Conservation (phyloP, 768 basidiomycete species). For the Galerina marginata region DNA sequence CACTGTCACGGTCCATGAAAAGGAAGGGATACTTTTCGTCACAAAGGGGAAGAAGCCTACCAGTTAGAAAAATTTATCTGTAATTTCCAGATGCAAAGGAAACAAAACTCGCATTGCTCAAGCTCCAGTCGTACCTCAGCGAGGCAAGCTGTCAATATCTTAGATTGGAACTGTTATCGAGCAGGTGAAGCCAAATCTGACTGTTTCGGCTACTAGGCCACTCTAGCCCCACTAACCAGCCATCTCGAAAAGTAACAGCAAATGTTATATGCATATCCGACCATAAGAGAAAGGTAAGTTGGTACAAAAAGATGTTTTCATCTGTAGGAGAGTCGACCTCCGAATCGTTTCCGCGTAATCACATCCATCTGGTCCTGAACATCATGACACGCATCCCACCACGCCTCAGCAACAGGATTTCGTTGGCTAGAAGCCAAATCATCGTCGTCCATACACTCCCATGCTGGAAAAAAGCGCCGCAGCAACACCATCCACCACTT, state of each 20-base stretch:
- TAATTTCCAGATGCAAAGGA: too few relatives aligned
- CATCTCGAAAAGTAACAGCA: background rate
- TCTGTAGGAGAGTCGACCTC: slow-evolving; percentile 60
- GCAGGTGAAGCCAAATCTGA: background rate
- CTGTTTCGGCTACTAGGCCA: too few relatives aligned
- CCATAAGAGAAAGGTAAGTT: background rate
- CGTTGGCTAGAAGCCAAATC: slow-evolving; percentile 37
- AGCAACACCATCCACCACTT: slow-evolving; percentile 84
- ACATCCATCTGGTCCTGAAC: slow-evolving; percentile 72
- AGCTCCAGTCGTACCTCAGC: too few relatives aligned
- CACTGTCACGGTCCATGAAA: slow-evolving; percentile 24
- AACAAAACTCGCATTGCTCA: too few relatives aligned
- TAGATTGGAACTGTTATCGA: background rate
- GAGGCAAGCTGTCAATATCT: too few relatives aligned
- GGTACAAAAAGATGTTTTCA: background rate
- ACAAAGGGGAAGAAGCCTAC: slow-evolving; percentile 22
- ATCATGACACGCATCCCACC: slow-evolving; percentile 82
- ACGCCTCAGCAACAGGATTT: slow-evolving; percentile 63
- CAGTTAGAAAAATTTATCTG: too few relatives aligned
- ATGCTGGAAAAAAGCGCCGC: slow-evolving; percentile 63
- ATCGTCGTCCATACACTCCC: slow-evolving; percentile 51
- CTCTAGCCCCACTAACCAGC: background rate
- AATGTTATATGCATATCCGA: too few relatives aligned
- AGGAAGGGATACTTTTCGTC: slow-evolving; percentile 25
- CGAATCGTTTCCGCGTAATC: slow-evolving; percentile 71